phyloP scores from a whole-genome alignment of 352 stramenopile genomes.

The Detonula confervacea region DNA sequence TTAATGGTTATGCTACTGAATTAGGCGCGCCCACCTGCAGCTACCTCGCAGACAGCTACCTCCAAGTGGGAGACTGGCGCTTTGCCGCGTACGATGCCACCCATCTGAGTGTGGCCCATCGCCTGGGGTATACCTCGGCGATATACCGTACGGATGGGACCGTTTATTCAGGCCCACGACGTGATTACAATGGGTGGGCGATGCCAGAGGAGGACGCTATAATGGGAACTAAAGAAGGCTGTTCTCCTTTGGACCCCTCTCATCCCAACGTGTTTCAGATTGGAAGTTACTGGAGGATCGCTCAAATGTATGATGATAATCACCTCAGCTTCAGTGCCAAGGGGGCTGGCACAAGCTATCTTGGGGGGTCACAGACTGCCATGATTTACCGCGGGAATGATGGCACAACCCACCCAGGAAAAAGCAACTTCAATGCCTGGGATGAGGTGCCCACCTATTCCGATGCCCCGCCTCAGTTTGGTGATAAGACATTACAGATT shows the following conservation, averaged over 20 bases:
- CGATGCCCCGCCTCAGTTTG: not conserved
- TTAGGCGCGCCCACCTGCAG: too few relatives aligned
- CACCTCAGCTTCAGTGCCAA: conserved; percentile 9
- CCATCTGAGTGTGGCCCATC: too few relatives aligned
- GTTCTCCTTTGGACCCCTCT: not conserved
- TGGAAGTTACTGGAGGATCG: not conserved
- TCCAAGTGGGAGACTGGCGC: too few relatives aligned
- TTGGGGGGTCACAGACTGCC: too few relatives aligned
- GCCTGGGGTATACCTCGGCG: not conserved
- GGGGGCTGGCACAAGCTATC: not conserved
- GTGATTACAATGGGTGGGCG: not conserved
- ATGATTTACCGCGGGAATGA: too few relatives aligned
- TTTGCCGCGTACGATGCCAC: too few relatives aligned
- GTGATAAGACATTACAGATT: conserved; percentile 4
- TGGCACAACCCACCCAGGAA: too few relatives aligned
- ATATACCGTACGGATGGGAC: not conserved
- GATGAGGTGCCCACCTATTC: conserved; percentile 6
- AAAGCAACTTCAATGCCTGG: not conserved
- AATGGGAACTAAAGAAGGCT: not conserved
- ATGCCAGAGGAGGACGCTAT: not conserved
- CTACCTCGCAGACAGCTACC: too few relatives aligned
- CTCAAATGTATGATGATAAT: not conserved
- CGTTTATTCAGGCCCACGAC: not conserved
- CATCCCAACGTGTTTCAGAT: not conserved
- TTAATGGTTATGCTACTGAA: conserved; percentile 3